These are phyloP conservation scores for Gautieria morchelliformis DNA, from an alignment of 768 basidiomycete species.

Conservation along the genomic window DNA sequence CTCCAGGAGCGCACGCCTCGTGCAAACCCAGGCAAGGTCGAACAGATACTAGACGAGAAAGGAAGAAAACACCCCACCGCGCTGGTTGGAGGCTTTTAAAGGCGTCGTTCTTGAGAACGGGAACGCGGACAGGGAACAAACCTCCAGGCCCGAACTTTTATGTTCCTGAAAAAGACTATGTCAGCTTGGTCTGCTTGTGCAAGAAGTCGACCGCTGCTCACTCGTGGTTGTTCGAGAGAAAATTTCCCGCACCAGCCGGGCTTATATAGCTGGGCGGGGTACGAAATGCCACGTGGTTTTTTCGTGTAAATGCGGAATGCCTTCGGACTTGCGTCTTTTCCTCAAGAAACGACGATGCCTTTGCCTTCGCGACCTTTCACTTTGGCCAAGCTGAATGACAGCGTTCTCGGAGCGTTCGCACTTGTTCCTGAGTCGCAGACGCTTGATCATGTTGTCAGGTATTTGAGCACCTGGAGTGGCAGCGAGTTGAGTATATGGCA, in stretches of 20 bases:
- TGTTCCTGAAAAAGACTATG: constrained; percentile 50
- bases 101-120: constrained; percentile 19
- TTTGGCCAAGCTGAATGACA: constrained; percentile 47
- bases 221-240: constrained; percentile 47
- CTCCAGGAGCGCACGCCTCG: constrained; percentile 8
- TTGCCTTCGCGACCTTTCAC: constrained; percentile 35
- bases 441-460: constrained; percentile 65
- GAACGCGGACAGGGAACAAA: constrained; percentile 85
- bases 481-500: constrained; percentile 56
- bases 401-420: constrained; percentile 54
- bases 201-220: constrained; percentile 3
- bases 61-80: constrained; percentile 8
- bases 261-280: constrained; percentile 14
- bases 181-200: not conserved
- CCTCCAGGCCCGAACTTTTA: constrained; percentile 90
- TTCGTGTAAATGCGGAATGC: not conserved
- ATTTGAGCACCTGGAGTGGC: constrained; percentile 75
- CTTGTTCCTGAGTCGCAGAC: constrained; percentile 49
- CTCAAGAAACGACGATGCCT: constrained; percentile 34
- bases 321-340: too few relatives aligned
- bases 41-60: constrained; percentile 2
- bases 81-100: not conserved
- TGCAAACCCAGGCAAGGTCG: not conserved
- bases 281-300: not conserved
- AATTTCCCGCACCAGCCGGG: not conserved